Evolutionary conservation across 805 yeast species (phyloP).

Genomic region (Lachancea waltii): DNA sequence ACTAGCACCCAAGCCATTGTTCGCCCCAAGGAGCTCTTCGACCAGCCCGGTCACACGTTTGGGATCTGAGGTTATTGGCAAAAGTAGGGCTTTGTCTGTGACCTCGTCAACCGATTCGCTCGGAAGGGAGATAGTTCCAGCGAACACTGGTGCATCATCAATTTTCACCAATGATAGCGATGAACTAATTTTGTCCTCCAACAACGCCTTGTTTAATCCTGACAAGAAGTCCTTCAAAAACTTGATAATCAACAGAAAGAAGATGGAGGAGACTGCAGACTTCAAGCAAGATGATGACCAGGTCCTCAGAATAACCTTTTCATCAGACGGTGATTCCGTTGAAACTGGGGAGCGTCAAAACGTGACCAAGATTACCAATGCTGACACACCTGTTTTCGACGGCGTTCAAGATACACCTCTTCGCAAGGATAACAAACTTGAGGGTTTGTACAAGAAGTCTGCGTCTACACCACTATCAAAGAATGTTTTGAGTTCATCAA

Average conservation of each 20-base stretch:
- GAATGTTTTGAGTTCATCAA: conserved; percentile 4
- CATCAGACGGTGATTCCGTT: conserved; percentile 9
- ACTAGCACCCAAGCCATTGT: conserved; percentile 58
- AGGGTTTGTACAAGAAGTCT: conserved; percentile 3
- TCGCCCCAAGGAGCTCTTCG: conserved; percentile 23
- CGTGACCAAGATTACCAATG: not conserved
- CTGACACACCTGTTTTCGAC: conserved; percentile 11
- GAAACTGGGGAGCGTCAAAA: conserved; percentile 1
- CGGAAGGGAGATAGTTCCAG: conserved; percentile 13
- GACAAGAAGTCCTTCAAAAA: conserved; percentile 28
- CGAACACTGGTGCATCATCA: conserved; percentile 9
- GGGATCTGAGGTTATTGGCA: conserved; percentile 1
- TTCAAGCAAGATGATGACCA: conserved; percentile 8
- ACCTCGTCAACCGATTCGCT: conserved; percentile 13
- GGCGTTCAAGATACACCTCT: conserved; percentile 9
- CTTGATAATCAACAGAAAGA: conserved; percentile 23
- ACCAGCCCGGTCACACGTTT: conserved; percentile 4
- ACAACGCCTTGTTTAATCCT: conserved; percentile 23
- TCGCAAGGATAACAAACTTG: not conserved
- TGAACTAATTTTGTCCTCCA: conserved; percentile 21
- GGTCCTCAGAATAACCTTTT: conserved; percentile 15
- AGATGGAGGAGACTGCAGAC: conserved; percentile 9
- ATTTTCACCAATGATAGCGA: conserved; percentile 15
- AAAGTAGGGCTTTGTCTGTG: conserved; percentile 6
- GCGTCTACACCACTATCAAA: conserved; percentile 6